Evolutionary conservation across 2,329 filamentous ascomycete species (phyloP).

Genomic region (Xylaria sp.): DNA sequence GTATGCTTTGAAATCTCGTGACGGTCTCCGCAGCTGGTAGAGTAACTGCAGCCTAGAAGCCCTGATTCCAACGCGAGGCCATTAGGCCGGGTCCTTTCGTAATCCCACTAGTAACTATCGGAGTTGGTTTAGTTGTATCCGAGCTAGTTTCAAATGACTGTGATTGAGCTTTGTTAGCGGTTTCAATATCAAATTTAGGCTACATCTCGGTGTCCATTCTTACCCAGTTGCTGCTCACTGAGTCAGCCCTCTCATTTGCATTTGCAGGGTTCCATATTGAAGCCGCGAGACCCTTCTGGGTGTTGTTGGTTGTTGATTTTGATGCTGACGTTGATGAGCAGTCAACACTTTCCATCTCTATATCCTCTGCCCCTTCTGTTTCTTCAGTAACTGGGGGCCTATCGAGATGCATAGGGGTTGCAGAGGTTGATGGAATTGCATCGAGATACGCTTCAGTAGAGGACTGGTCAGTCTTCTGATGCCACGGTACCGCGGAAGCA

Average conservation of each 20-base stretch:
- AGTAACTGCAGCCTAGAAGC: constrained; percentile 4
- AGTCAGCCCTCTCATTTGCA: not conserved
- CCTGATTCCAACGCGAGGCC: constrained; percentile 28
- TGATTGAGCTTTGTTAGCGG: constrained; percentile 5
- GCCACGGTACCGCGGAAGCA: not conserved
- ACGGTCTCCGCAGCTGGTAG: not conserved
- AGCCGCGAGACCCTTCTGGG: constrained; percentile 24
- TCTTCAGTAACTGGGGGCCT: not conserved
- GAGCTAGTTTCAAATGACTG: constrained; percentile 9
- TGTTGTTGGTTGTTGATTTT: not conserved
- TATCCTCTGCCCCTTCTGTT: constrained; percentile 10
- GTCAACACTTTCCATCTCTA: constrained; percentile 18
- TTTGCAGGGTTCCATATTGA: constrained; percentile 36
- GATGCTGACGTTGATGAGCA: not conserved
- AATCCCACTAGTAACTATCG: constrained; percentile 22
- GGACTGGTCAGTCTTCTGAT: not conserved
- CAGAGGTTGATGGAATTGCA: not conserved
- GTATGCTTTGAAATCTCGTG: not conserved
- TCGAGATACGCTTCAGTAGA: not conserved
- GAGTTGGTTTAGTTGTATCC: not conserved
- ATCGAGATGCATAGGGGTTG: not conserved
- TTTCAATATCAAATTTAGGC: not conserved
- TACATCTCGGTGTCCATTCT: not conserved
- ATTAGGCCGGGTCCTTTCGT: constrained; percentile 27
- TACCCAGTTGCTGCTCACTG: constrained; percentile 12